These are phyloP conservation scores for Penicillium ochrochloron DNA, from an alignment of 495 filamentous ascomycete species.

Conservation along the genomic window DNA sequence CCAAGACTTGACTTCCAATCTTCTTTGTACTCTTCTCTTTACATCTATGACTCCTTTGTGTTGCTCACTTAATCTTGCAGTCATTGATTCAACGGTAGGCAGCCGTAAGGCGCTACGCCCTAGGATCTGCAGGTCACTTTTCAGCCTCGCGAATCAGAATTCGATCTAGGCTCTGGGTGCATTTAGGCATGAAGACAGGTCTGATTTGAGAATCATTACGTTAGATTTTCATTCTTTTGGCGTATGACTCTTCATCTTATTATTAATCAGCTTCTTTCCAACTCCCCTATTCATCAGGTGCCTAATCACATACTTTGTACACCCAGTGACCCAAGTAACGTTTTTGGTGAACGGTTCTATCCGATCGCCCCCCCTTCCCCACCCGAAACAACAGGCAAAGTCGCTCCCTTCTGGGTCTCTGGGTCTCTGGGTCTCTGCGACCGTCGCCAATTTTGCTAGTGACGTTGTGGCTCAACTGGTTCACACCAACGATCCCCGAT, in stretches of 20 bases:
- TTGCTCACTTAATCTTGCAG: background rate
- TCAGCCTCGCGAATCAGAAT: background rate
- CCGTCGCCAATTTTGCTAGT: conserved; percentile 20
- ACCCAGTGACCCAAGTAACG: background rate
- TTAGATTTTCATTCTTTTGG: background rate
- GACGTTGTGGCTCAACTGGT: conserved; percentile 25
- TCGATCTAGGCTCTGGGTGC: background rate
- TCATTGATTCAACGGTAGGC: background rate
- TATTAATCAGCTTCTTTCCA: background rate
- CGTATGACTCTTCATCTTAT: background rate
- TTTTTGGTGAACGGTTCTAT: conserved; percentile 2
- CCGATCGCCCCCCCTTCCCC: conserved; percentile 25
- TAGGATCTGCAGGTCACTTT: conserved; percentile 2
- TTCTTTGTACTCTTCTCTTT: background rate
- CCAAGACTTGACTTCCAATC: background rate
- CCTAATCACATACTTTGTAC: background rate
- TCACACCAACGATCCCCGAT: background rate
- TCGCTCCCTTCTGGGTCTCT: no score
- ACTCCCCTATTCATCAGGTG: background rate
- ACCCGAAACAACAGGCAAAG: conserved; percentile 14
- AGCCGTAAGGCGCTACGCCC: conserved; percentile 1
- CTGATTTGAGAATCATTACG: background rate
- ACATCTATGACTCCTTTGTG: background rate
- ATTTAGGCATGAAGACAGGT: background rate
- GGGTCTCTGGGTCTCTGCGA: background rate